Base-by-base conservation (phyloP, 176 grass and related monocot species). In the Oryza officinalis region DNA sequence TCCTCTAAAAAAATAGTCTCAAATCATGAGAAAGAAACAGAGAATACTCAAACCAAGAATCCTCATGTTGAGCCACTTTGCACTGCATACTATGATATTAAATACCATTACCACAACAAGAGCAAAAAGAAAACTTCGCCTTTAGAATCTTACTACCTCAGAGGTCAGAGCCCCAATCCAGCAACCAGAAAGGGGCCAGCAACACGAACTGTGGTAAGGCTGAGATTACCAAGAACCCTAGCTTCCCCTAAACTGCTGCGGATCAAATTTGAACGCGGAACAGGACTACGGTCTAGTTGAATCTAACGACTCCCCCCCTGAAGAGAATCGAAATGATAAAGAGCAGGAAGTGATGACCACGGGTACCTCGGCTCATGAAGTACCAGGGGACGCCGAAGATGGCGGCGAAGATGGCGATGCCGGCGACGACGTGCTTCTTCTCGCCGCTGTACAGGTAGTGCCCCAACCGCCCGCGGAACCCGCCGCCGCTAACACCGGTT, bases 351-450 rank as follows among this genome's bases (percentile, higher is more conserved):
- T 5, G 4, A 10, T 40, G 28, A 10, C 61, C 57, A 26, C 35
- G 74, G 27, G 27, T 57, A 94, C 95, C 95, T 93, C 86, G 88
- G 37, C 67, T 94, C 92, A 93, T 94, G 47, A 91, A 77, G 61
- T 89, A 94, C 95, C 95, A 94, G 10, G 95, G 95, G 60, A 91
- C 88, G 43, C 88, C 88, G 67, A 94, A 97, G 71, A 91, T 71
- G 67, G 78, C 84, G 25, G 86, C 61, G 86, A 97, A 77, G 65
- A 97, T 81, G 86, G 84, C 86, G 75, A 97, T 87, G 30, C 95
- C 95, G 13, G 84, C 92, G 67, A 97, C 54, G n/a, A 97, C 92
- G 77, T 97, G 95, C 92, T 94, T 97, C 88, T 90, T 90, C 69
- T 97, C 86, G 67, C 95, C 95, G 65, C 95, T 97, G 82, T 94